phyloP scores from a whole-genome alignment of 2,329 filamentous ascomycete genomes.

The Trichophyton rubrum region DNA sequence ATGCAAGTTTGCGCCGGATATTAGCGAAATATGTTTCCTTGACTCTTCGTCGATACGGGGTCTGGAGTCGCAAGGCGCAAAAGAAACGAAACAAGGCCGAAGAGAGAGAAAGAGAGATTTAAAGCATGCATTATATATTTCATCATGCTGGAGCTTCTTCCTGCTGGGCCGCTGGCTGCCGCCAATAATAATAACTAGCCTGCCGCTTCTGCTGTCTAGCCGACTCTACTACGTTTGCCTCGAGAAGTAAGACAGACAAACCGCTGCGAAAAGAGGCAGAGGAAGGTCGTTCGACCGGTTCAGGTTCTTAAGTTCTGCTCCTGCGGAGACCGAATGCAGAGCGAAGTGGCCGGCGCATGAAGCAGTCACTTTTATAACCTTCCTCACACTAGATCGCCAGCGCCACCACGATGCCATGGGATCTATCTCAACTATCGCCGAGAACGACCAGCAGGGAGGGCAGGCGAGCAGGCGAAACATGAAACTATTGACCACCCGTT shows the following conservation, averaged over 20 bases:
- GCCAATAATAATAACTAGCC: background rate
- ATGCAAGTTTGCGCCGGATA: background rate
- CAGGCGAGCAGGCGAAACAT: slow-evolving; percentile 1
- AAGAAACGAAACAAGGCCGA: background rate
- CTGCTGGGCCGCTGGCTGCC: background rate
- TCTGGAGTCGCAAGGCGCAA: background rate
- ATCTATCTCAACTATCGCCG: background rate
- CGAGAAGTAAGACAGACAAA: too few relatives aligned
- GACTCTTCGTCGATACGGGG: background rate
- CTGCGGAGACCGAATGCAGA: background rate
- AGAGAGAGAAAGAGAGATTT: background rate
- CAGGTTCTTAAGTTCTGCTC: background rate
- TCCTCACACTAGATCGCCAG: background rate
- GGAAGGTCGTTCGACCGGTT: too few relatives aligned
- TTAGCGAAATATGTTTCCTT: background rate
- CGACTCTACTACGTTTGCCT: too few relatives aligned
- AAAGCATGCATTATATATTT: background rate
- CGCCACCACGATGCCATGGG: background rate
- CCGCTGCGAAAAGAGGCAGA: too few relatives aligned
- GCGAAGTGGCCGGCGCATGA: background rate
- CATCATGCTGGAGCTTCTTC: background rate
- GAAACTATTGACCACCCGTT: slow-evolving; percentile 1
- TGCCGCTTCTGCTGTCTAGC: background rate
- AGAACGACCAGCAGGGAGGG: background rate
- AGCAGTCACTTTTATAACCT: background rate